These are phyloP conservation scores for Xylaria intraflava DNA, from an alignment of 495 filamentous ascomycete species.

Conservation along the genomic window DNA sequence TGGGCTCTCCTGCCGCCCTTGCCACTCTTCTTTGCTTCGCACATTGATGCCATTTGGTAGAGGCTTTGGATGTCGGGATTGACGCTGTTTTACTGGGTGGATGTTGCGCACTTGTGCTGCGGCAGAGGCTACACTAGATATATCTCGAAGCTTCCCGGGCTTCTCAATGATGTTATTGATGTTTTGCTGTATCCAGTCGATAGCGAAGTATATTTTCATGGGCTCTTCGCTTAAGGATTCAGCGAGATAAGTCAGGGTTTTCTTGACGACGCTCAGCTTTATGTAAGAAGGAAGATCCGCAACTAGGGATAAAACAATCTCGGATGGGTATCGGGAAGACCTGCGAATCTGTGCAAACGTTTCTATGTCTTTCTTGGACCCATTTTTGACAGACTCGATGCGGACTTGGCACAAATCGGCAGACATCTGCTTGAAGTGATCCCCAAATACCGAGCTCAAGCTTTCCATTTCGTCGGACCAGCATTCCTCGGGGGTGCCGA, in stretches of 20 bases:
- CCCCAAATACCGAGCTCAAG: constrained; percentile 71
- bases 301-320: constrained; percentile 67
- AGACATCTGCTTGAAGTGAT: constrained; percentile 53
- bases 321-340: constrained; percentile 61
- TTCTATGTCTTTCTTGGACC: constrained; percentile 35
- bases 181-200: constrained; percentile 83
- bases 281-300: constrained; percentile 82
- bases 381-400: constrained; percentile 40
- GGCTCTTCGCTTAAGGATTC: constrained; percentile 67
- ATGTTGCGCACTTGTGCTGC: constrained; percentile 41
- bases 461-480: constrained; percentile 83
- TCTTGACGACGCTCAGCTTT: constrained; percentile 78
- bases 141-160: constrained; percentile 75
- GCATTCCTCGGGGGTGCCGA: constrained; percentile 43
- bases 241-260: constrained; percentile 60
- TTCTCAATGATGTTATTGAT: constrained; percentile 68
- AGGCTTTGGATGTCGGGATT: constrained; percentile 47
- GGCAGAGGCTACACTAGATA: constrained; percentile 61
- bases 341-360: constrained; percentile 46
- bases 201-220: constrained; percentile 76
- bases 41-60: constrained; percentile 39
- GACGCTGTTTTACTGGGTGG: constrained; percentile 23
- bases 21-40: constrained; percentile 41
- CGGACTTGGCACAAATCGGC: constrained; percentile 58
- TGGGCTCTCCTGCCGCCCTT: constrained; percentile 39